Conservation (phyloP, 768 basidiomycete genomes). For the Tylopilus felleus region DNA sequence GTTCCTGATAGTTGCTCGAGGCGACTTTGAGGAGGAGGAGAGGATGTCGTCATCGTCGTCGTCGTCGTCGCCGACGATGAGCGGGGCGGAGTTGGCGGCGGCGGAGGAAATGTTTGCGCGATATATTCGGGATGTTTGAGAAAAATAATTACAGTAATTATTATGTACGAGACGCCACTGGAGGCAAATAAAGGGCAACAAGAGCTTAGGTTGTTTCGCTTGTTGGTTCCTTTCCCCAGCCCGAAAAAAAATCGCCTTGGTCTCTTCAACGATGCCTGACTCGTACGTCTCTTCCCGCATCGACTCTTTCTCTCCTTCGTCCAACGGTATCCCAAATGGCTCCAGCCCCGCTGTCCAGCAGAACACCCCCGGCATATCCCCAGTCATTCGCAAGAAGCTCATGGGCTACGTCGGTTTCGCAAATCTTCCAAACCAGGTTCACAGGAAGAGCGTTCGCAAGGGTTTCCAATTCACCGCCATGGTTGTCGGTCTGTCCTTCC, state of each 20-base stretch:
- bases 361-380: slow-evolving; percentile 29
- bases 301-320: slow-evolving; percentile 51
- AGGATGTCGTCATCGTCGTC: neutral
- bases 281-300: slow-evolving; percentile 65
- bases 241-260: slow-evolving; percentile 37
- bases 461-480: slow-evolving; percentile 99
- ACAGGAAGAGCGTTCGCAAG: slow-evolving; percentile 96
- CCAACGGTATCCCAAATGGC: slow-evolving; percentile 60
- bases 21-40: neutral
- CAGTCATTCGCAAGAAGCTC: slow-evolving; percentile 80
- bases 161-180: slow-evolving; percentile 26
- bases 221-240: slow-evolving; percentile 39
- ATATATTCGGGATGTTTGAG: slow-evolving; percentile 32
- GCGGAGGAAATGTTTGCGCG: slow-evolving; percentile 37
- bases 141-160: slow-evolving; percentile 2
- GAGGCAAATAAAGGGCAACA: slow-evolving; percentile 34
- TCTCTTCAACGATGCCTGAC: slow-evolving; percentile 55
- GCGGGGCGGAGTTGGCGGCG: neutral
- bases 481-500: slow-evolving; percentile 85
- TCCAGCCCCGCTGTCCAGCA: slow-evolving; percentile 58
- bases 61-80: neutral
- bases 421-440: slow-evolving; percentile 98
- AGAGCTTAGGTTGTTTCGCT: neutral
- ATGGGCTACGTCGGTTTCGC: slow-evolving; percentile 96
- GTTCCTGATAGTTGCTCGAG: slow-evolving; percentile 8